Evolutionary conservation across 768 basidiomycete species (phyloP).

Genomic region (Amanita pseudoporphyria): DNA sequence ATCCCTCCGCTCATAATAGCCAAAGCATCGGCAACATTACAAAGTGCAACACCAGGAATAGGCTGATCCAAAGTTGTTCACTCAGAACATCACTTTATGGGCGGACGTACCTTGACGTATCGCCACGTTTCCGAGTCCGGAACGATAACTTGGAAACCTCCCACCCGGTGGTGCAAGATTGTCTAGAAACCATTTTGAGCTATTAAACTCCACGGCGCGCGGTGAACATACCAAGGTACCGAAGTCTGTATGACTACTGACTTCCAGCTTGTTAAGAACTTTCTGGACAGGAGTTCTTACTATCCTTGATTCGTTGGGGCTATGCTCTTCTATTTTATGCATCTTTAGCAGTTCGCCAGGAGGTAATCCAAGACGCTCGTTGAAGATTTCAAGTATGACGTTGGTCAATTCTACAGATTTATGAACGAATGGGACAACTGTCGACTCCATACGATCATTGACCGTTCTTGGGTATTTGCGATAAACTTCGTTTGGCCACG

Average conservation of each 20-base stretch:
- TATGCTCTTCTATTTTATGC: slow-evolving; percentile 37
- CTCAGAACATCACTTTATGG: neutral
- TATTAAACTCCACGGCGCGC: slow-evolving; percentile 11
- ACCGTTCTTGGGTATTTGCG: slow-evolving; percentile 50
- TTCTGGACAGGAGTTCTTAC: slow-evolving; percentile 38
- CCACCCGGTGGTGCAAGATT: slow-evolving; percentile 60
- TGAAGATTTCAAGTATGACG: slow-evolving; percentile 45
- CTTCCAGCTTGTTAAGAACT: slow-evolving; percentile 17
- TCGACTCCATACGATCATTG: slow-evolving; percentile 36
- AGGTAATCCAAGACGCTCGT: no score
- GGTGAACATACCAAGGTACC: slow-evolving; percentile 45
- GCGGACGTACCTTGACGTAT: slow-evolving; percentile 46
- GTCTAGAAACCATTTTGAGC: slow-evolving; percentile 37
- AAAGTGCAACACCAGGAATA: slow-evolving; percentile 45
- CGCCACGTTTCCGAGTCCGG: slow-evolving; percentile 54
- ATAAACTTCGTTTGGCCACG: slow-evolving; percentile 42
- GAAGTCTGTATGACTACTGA: slow-evolving; percentile 63
- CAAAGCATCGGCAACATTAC: slow-evolving; percentile 56
- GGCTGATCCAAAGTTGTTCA: slow-evolving; percentile 22
- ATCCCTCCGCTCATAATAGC: slow-evolving; percentile 55
- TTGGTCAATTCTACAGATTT: slow-evolving; percentile 49
- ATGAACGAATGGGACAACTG: slow-evolving; percentile 44
- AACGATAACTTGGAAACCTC: slow-evolving; percentile 63
- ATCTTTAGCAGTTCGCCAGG: slow-evolving; percentile 27
- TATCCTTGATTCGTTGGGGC: slow-evolving; percentile 48